These are phyloP conservation scores for Nepenthes mirabilis DNA, from an alignment of 148 eudicot genomes.

Conservation along the genomic window DNA sequence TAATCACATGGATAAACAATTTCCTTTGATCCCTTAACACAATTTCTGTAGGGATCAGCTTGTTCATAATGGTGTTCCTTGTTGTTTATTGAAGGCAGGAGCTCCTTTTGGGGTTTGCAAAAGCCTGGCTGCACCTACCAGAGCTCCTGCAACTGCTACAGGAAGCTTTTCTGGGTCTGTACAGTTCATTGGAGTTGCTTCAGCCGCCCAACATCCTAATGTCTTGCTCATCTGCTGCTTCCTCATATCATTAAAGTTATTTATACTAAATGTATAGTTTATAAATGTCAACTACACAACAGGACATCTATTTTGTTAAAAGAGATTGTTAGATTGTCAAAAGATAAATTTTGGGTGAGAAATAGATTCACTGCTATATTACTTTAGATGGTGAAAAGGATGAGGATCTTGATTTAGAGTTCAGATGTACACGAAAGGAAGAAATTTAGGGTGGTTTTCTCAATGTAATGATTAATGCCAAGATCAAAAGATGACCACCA, in stretches of 20 bases:
- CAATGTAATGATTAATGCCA: neutral
- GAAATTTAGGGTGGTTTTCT: neutral
- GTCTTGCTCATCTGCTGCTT: constrained; percentile 21
- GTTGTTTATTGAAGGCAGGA: constrained; percentile 51
- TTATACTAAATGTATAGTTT: constrained; percentile 14
- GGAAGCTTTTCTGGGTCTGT: constrained; percentile 94
- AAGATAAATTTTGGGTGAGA: neutral
- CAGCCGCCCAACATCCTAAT: constrained; percentile 19
- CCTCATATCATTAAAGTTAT: constrained; percentile 15
- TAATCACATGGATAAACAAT: too few relatives aligned
- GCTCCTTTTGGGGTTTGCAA: constrained; percentile 74
- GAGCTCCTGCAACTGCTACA: constrained; percentile 29
- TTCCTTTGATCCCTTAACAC: too few relatives aligned
- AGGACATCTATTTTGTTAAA: constrained; percentile 1
- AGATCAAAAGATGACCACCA: neutral
- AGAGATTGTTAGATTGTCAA: constrained; percentile 4
- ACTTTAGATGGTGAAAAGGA: too few relatives aligned
- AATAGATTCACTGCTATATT: too few relatives aligned
- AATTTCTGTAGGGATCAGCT: neutral
- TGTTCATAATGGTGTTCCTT: neutral
- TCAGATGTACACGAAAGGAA: neutral
- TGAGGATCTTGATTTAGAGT: neutral
- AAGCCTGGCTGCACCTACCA: constrained; percentile 30
- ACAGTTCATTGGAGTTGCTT: constrained; percentile 52
- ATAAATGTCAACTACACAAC: constrained; percentile 1